These are phyloP conservation scores for Colletotrichum agaves DNA, from an alignment of 2,329 filamentous ascomycete species.

Conservation along the genomic window DNA sequence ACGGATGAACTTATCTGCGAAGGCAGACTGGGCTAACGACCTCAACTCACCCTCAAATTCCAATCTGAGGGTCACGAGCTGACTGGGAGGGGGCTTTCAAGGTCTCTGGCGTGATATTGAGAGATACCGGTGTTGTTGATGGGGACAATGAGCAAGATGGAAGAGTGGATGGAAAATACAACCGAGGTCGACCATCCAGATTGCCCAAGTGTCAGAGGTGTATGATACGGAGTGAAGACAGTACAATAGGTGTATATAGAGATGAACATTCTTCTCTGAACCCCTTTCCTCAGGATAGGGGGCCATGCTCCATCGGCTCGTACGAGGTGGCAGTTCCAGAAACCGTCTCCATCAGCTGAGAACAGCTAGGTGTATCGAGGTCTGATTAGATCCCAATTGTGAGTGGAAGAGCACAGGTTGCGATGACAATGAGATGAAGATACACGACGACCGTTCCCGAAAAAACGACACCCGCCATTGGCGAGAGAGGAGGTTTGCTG, in stretches of 20 bases:
- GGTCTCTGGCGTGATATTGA: not conserved
- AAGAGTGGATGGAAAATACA: not conserved
- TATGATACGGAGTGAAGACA: conserved; percentile 14
- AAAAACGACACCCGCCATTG: too few relatives aligned
- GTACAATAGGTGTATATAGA: too few relatives aligned
- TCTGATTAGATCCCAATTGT: not conserved
- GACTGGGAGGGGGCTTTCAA: not conserved
- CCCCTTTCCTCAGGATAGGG: too few relatives aligned
- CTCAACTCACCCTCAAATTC: conserved; percentile 40
- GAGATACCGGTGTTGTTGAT: conserved; percentile 24
- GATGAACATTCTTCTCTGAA: too few relatives aligned
- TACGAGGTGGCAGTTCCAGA: not conserved
- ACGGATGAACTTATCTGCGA: conserved; percentile 40
- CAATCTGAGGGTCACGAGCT: conserved; percentile 11
- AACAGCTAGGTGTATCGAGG: not conserved
- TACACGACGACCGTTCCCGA: too few relatives aligned
- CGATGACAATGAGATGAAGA: not conserved
- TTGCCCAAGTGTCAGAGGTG: too few relatives aligned
- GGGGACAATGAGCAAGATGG: conserved; percentile 4
- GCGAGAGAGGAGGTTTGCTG: too few relatives aligned
- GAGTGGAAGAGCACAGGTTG: not conserved
- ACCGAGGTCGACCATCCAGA: not conserved
- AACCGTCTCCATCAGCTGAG: not conserved
- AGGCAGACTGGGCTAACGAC: conserved; percentile 39
- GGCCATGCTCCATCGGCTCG: not conserved